Conservation (phyloP, 495 filamentous ascomycete species). For the Trichocladium antarcticum region DNA sequence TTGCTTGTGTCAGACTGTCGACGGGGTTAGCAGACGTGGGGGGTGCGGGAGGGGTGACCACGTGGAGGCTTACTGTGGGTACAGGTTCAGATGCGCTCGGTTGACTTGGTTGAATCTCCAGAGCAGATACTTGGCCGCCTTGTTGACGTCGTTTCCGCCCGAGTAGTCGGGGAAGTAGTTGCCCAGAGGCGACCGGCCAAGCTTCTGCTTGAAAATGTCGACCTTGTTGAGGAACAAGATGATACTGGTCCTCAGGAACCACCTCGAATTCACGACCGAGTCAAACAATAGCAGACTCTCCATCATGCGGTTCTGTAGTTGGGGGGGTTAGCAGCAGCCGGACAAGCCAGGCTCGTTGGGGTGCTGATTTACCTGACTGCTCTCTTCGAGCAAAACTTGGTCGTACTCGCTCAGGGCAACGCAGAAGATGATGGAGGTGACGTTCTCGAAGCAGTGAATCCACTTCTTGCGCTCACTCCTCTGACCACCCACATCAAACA, state of each 20-base stretch:
- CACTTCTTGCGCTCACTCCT: constrained; percentile 97
- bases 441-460: constrained; percentile 99
- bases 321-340: too few relatives aligned
- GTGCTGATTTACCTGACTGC: constrained; percentile 70
- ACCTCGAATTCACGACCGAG: constrained; percentile 95
- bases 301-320: constrained; percentile 99
- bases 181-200: constrained; percentile 73
- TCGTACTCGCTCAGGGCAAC: constrained; percentile 98
- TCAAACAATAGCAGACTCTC: constrained; percentile 96
- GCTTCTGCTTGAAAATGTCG: constrained; percentile 91
- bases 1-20: constrained; percentile 86
- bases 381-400: constrained; percentile 91
- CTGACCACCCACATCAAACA: constrained; percentile 98
- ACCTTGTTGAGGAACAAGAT: constrained; percentile 98
- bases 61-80: constrained; percentile 70
- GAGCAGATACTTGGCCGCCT: constrained; percentile 91
- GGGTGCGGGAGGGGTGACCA: background rate
- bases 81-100: constrained; percentile 86
- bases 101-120: constrained; percentile 99
- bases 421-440: constrained; percentile 99
- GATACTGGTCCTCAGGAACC: constrained; percentile 98
- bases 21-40: constrained; percentile 26
- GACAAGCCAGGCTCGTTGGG: too few relatives aligned
- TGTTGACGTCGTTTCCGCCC: constrained; percentile 92
- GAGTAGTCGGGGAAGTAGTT: constrained; percentile 98